These are phyloP conservation scores for Solidago caesia DNA, from an alignment of 129 eudicot species.

Conservation along the genomic window DNA sequence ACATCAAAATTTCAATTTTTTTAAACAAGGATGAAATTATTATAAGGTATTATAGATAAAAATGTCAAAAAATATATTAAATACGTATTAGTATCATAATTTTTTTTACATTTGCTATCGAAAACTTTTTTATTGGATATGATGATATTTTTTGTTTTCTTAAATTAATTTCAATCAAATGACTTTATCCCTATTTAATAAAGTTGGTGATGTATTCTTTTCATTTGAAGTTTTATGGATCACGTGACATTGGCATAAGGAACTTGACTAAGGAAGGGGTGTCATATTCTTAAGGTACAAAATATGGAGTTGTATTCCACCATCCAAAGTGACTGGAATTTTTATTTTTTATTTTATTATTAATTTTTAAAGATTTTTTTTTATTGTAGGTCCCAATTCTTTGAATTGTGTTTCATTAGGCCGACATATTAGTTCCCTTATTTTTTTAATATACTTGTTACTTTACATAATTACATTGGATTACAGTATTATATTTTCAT, in stretches of 20 bases:
- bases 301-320: no score
- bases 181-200: constrained; percentile 9
- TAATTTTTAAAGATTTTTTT: background rate
- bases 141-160: background rate
- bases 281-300: constrained; percentile 29
- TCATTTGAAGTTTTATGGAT: constrained; percentile 16
- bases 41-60: no score
- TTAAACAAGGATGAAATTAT: no score
- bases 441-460: background rate
- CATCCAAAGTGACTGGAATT: constrained; percentile 20
- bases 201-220: constrained; percentile 24
- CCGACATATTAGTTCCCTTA: constrained; percentile 30
- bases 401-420: constrained; percentile 26
- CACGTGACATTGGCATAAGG: constrained; percentile 32
- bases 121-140: background rate
- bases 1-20: no score
- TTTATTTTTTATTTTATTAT: no score
- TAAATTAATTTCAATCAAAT: background rate
- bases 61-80: no score
- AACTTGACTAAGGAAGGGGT: constrained; percentile 31
- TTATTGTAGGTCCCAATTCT: constrained; percentile 22
- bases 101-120: no score
- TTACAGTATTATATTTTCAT: no score
- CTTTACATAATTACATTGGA: background rate
- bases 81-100: no score